Conservation (phyloP, 2,329 filamentous ascomycete genomes). For the Metarhizium brunneum region DNA sequence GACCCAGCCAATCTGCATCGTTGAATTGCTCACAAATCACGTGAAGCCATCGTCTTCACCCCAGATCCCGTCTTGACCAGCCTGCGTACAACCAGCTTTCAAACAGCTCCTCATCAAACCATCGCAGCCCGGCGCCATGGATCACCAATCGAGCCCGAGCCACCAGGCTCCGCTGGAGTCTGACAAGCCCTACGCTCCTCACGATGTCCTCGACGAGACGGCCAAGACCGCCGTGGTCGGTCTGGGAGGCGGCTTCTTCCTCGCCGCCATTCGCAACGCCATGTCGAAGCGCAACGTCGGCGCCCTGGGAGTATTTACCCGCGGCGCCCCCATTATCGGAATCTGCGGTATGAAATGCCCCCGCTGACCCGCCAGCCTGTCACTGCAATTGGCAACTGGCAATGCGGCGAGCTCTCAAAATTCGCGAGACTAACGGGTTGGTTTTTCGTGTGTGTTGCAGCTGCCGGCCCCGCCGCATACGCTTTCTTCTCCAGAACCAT, state of each 20-base stretch:
- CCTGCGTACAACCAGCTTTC: neutral
- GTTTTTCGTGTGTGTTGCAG: conserved; percentile 30
- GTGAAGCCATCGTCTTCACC: conserved; percentile 14
- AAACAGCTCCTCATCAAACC: conserved; percentile 5
- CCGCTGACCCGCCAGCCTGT: neutral
- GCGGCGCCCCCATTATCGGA: conserved; percentile 64
- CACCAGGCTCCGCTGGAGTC: conserved; percentile 15
- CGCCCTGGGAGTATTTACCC: conserved; percentile 69
- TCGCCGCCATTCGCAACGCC: conserved; percentile 78
- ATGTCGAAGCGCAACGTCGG: conserved; percentile 76
- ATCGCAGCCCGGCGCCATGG: conserved; percentile 21
- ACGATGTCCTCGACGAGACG: conserved; percentile 63
- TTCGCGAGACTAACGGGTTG: neutral
- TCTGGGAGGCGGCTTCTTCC: conserved; percentile 57
- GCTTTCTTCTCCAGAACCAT: conserved; percentile 67
- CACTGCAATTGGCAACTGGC: no score
- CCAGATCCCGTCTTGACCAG: no score
- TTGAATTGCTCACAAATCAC: conserved; percentile 28
- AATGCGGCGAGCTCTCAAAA: neutral
- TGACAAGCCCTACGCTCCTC: conserved; percentile 49
- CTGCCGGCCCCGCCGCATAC: conserved; percentile 56
- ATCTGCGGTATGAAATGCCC: conserved; percentile 21
- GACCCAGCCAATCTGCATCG: conserved; percentile 19
- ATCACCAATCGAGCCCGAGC: conserved; percentile 18
- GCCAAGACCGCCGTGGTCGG: conserved; percentile 57